These are phyloP conservation scores for Mychonastes homosphaera DNA, from an alignment of 139 green algal species.

Conservation along the genomic window DNA sequence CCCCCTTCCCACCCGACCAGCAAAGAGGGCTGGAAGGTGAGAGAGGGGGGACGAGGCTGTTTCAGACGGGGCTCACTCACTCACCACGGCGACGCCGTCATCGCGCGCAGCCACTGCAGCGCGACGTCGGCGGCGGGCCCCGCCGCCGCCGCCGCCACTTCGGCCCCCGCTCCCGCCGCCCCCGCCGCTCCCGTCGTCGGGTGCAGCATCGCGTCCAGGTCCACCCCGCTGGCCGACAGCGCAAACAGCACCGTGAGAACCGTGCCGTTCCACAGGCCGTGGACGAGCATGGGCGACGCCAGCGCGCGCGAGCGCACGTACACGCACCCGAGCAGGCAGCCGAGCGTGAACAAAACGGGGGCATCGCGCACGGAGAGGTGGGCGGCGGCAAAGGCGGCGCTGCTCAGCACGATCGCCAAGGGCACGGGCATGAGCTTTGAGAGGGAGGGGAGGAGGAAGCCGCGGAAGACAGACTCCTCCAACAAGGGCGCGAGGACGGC, in stretches of 20 bases:
- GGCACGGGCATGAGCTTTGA: constrained; percentile 57
- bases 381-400: constrained; percentile 54
- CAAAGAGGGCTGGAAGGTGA: too few species aligned
- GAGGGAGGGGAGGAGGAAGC: constrained; percentile 77
- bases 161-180: not conserved
- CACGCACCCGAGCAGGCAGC: constrained; percentile 56
- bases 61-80: too few species aligned
- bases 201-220: constrained; percentile 56
- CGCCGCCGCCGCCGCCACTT: too few species aligned
- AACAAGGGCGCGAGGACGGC: constrained; percentile 65
- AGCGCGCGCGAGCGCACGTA: constrained; percentile 73
- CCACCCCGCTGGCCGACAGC: constrained; percentile 43
- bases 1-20: too few species aligned
- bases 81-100: too few species aligned
- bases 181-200: not conserved
- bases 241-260: constrained; percentile 63
- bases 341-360: constrained; percentile 65
- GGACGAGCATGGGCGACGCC: constrained; percentile 80
- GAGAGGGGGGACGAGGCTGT: too few species aligned
- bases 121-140: too few species aligned
- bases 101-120: too few species aligned
- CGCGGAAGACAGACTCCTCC: constrained; percentile 81
- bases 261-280: constrained; percentile 69
- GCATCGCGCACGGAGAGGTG: constrained; percentile 67
- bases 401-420: constrained; percentile 47